Base-by-base conservation (phyloP, 1,284 basidiomycete species). In the Pterula multifida region DNA sequence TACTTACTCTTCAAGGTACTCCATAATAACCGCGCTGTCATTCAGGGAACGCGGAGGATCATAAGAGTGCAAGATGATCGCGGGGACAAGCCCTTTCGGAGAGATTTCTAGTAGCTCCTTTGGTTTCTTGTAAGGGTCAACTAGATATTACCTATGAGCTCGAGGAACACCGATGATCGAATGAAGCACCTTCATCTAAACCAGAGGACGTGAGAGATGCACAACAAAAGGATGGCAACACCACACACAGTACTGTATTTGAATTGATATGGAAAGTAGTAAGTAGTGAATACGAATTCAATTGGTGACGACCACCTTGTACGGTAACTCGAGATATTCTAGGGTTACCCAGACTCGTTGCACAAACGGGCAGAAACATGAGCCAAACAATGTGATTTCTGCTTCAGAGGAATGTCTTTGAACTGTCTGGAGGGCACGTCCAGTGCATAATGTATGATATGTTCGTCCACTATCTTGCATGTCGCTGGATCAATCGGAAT, bases 81-180 rank as follows among this genome's bases (percentile, higher is more conserved):
- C 85, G 0, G 87, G 86, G 1, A 90, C 85, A 1, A 90, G 71
- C 0, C 88, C 86, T 60, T 85, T 88, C 0, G 85, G 84, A 19
- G 85, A 88, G 15, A 88, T 71, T 48, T 86, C 79, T 11, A 90
- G 67, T n/a, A 90, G 71, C 28, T 85, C 83, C 48, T 76, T 65
- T 0, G 88, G 85, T 58, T 90, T 90, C 66, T 79, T 77, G 69
- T 90, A 89, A 1, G 85, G 85, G 63, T 90, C 85, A 24, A 89
- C 83, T 63, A 89, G 85, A 57, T 79, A 50, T 42, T 42, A 17
- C 6, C n/a, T 22, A 19, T 17, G 39, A 42, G 13, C 9, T 17
- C 13, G n/a, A 4, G 39, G 9, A 9, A 42, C 39, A 22, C 9
- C 21, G 39, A 42, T 6, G 9, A n/a, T n/a, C n/a, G n/a, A 42